phyloP scores from a whole-genome alignment of 352 stramenopile species.

The Globisporangium mamillatum region DNA sequence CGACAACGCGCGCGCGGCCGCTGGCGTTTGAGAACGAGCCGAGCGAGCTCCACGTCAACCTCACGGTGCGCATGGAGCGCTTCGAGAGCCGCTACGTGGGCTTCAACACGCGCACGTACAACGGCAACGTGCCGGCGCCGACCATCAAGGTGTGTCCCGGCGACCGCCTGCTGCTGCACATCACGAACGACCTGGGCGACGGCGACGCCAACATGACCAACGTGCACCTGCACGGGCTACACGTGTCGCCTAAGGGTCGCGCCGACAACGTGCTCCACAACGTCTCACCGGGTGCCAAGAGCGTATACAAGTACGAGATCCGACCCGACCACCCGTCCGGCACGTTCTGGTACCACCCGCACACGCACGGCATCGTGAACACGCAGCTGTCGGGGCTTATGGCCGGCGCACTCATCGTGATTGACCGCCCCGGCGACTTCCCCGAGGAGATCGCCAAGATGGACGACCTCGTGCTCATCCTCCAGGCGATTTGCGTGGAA shows the following conservation, averaged over 20 bases:
- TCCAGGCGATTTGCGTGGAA: constrained; percentile 68
- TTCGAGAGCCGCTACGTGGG: constrained; percentile 72
- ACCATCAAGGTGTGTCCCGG: constrained; percentile 76
- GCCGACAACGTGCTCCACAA: constrained; percentile 63
- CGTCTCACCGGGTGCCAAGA: constrained; percentile 42
- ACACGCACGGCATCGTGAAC: constrained; percentile 73
- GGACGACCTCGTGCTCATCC: constrained; percentile 62
- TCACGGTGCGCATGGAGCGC: constrained; percentile 50
- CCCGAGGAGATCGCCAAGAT: constrained; percentile 47
- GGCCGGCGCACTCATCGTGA: constrained; percentile 62
- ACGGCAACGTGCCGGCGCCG: constrained; percentile 55
- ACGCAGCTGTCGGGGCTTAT: constrained; percentile 75
- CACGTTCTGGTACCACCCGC: constrained; percentile 83
- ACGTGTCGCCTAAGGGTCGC: constrained; percentile 49
- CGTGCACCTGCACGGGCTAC: constrained; percentile 70
- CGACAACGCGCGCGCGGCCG: constrained; percentile 18
- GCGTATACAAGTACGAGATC: constrained; percentile 67
- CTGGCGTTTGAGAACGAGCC: constrained; percentile 37
- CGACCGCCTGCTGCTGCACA: constrained; percentile 52
- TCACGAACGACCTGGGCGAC: constrained; percentile 50
- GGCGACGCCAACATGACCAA: constrained; percentile 65
- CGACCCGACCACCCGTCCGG: constrained; percentile 60
- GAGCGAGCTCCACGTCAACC: constrained; percentile 52
- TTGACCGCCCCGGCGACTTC: constrained; percentile 54
- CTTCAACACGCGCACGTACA: constrained; percentile 77